Evolutionary conservation across 1,284 basidiomycete species (phyloP), one percentile per base, ranked within the genome.

Genomic region (Rhodotorula sp.): DNA sequence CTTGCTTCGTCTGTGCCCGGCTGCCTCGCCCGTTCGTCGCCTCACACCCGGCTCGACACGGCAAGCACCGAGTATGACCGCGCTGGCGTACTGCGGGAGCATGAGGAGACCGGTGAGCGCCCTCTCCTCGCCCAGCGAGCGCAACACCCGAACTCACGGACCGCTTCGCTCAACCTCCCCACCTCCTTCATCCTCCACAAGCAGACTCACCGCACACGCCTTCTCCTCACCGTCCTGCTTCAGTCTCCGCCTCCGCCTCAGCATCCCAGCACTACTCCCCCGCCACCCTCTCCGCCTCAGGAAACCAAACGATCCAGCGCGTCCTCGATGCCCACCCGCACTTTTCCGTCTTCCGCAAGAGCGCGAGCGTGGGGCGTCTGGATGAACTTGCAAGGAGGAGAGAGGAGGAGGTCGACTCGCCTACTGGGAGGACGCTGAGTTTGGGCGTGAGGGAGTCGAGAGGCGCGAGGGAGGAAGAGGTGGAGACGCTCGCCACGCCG

Each of bases 331-430:
- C 63, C 31, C 72, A 74, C 55, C 72, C 72, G 6, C 57, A 64
- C 37, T 74, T 74, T 47, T 69, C 67, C 30, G 68, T 74, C 59
- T 74, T 74, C 44, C 67, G 70, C 59, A 74, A 74, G 59, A 67
- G 58, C 60, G 28, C 50, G 24, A 65, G 62, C 53, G 11, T 30
- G 34, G 22, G n/a, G 16, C n/a, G 34, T 7, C 22, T 56, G 50
- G 59, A 65, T 46, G 37, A 57, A 3, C 4, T 48, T 37, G 60
- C 51, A 4, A 37, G 37, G 3, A 22, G 26, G 2, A 20, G n/a
- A 20, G 56, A 46, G 15, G 50, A 40, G 18, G 20, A 26, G 11
- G 59, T 24, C 22, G 51, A 48, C 22, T 28, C 40, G 31, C 44
- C 52, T 16, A 15, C n/a, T 9, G 28, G 44, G 28, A 22, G n/a